A percentile compares a stretch with the other conserved stretches of the same genome.
Conservation (phyloP, 108 stramenopile genomes). For the Ochromonas danica region DNA sequence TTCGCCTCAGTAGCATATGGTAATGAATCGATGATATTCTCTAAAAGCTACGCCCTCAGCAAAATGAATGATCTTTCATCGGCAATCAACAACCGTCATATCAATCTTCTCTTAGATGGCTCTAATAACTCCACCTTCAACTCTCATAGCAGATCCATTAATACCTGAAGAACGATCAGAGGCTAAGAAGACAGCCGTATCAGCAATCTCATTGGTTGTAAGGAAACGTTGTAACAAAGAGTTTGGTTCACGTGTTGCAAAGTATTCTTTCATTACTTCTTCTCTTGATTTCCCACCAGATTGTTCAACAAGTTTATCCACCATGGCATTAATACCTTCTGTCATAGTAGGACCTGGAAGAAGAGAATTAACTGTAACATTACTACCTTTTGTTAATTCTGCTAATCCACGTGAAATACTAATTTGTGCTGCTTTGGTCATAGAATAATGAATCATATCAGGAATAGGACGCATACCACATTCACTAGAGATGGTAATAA, state of each 20-base stretch:
- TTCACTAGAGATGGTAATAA: conserved; percentile 25
- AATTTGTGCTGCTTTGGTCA: conserved; percentile 29
- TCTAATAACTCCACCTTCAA: conserved; percentile 30
- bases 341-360: conserved; percentile 33
- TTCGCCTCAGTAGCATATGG: too few relatives aligned
- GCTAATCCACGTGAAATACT: conserved; percentile 12
- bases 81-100: too few relatives aligned
- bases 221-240: conserved; percentile 32
- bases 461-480: background rate
- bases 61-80: too few relatives aligned
- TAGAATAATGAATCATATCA: conserved; percentile 9
- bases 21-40: too few relatives aligned
- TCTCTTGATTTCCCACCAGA: background rate
- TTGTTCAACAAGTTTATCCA: background rate
- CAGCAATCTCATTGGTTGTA: conserved; percentile 10
- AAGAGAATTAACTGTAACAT: conserved; percentile 32
- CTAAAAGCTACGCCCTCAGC: too few relatives aligned
- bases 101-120: too few relatives aligned
- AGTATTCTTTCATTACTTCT: conserved; percentile 20
- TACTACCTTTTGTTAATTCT: conserved; percentile 9
- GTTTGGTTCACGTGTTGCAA: conserved; percentile 1
- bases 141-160: conserved; percentile 18
- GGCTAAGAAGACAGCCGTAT: conserved; percentile 3
- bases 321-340: background rate
- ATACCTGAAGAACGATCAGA: conserved; percentile 4